Evolutionary conservation across 139 green algal genomes (phyloP), one percentile per base, ranked within the genome.

Genomic region (Volvox reticuliferus): DNA sequence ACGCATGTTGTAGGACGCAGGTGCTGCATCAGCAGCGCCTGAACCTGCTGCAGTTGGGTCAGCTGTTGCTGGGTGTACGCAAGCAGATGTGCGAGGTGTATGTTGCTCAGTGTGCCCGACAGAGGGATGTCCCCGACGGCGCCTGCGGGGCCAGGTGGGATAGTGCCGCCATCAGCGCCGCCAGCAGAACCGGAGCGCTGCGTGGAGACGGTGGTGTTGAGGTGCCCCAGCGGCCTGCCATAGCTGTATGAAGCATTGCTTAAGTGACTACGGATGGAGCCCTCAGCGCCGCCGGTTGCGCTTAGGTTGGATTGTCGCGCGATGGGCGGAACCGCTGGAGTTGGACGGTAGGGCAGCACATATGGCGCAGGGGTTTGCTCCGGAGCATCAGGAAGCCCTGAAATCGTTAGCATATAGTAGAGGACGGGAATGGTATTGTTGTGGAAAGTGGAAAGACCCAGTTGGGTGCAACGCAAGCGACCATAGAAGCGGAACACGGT

Each of bases 1-100:
- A n/a, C n/a, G n/a, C n/a, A n/a, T n/a, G n/a, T n/a, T n/a, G n/a
- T n/a, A 28, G 32, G 1, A 24, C 55, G 62, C 50, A 76, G 21
- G 71, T 90, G 86, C 22, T 62, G 55, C n/a, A 90, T 13, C 50
- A 90, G 86, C 50, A 90, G 1, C 9, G 44, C n/a, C 73, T 90
- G 86, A 22, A 76, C n/a, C 12, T 90, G 71, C 50, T 90, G 86
- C 16, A 90, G n/a, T 24, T 90, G 86, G 3, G 30, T 30, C 9
- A 83, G 73, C 86, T 90, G 86, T n/a, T 75, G 50, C 21, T 90
- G 73, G 16, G 86, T 90, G 6, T 50, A 22, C 0, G 83, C 26
- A 12, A 89, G 83, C 13, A 89, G 68, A 0, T 67, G 26, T 0
- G 36, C 6, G 1, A 89, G 3, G 1, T 89, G 67, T 1, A 19